Conservation (phyloP, 345 rosid species). For the Punica granatum region DNA sequence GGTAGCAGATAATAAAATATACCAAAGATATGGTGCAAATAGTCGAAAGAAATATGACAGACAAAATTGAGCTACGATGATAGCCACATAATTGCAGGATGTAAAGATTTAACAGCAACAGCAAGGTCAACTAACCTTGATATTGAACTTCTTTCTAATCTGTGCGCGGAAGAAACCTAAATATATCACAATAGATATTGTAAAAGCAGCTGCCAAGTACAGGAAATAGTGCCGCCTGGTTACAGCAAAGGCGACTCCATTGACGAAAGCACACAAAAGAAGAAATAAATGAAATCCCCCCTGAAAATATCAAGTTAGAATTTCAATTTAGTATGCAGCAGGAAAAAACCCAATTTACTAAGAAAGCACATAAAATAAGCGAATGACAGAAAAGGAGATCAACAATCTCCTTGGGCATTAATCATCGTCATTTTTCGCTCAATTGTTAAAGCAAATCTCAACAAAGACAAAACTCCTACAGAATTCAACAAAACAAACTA, state of each 20-base stretch:
- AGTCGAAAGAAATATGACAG: neutral
- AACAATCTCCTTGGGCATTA: neutral
- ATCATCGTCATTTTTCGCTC: neutral
- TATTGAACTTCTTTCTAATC: slow-evolving; percentile 66
- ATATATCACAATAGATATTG: slow-evolving; percentile 47
- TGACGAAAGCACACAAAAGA: slow-evolving; percentile 29
- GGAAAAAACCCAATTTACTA: neutral
- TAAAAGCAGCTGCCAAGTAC: slow-evolving; percentile 51
- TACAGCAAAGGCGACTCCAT: slow-evolving; percentile 47
- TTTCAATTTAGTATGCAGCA: neutral
- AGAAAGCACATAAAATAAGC: neutral
- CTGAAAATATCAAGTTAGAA: slow-evolving; percentile 33
- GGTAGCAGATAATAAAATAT: neutral
- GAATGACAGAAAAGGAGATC: neutral
- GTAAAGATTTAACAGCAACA: neutral
- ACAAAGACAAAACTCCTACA: neutral
- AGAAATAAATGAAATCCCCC: slow-evolving; percentile 54
- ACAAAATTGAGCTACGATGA: neutral
- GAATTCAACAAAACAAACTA: neutral
- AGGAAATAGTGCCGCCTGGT: slow-evolving; percentile 56
- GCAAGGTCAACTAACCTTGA: slow-evolving; percentile 43
- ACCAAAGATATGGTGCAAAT: neutral
- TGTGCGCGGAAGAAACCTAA: slow-evolving; percentile 63
- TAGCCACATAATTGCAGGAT: neutral
- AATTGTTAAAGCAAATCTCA: neutral